Percentiles rank a stretch among this genome's conserved stretches.
Evolutionary conservation across 176 grass and related monocot genomes (phyloP).

Genomic region (Elaeis guineensis): DNA sequence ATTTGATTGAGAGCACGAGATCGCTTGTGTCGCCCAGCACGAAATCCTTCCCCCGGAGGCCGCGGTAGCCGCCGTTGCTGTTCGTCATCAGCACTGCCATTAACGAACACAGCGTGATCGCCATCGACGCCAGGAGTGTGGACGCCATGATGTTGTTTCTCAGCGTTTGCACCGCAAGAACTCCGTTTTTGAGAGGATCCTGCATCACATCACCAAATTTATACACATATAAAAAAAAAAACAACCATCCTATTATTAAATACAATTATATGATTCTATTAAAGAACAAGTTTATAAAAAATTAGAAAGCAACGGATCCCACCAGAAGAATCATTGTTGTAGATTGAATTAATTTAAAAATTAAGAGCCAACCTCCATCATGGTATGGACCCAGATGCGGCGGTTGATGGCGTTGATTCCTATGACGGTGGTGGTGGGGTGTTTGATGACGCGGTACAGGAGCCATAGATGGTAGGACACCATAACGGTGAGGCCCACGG

Average conservation of each 20-base stretch:
- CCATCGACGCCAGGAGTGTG: conserved; percentile 62
- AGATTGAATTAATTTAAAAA: no score
- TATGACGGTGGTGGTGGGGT: conserved; percentile 57
- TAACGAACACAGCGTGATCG: conserved; percentile 69
- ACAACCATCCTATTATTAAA: not conserved
- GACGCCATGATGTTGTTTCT: conserved; percentile 96
- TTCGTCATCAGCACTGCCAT: conserved; percentile 59
- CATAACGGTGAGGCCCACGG: conserved; percentile 14
- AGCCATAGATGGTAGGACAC: conserved; percentile 58
- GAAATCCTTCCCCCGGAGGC: not conserved
- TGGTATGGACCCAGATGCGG: conserved; percentile 71
- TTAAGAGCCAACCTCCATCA: conserved; percentile 51
- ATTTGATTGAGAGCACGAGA: conserved; percentile 38
- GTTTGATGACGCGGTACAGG: conserved; percentile 35
- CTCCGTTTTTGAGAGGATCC: conserved; percentile 57
- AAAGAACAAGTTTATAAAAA: no score
- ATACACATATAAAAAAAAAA: not conserved
- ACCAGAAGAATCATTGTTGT: no score
- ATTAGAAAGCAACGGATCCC: no score
- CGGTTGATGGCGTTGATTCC: conserved; percentile 84
- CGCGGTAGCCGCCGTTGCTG: not conserved
- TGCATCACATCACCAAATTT: not conserved
- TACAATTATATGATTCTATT: no score
- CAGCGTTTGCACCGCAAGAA: conserved; percentile 78
- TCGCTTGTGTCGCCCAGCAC: conserved; percentile 24